phyloP scores from a whole-genome alignment of 2,329 filamentous ascomycete genomes.

The Nigrospora sphaerica region DNA sequence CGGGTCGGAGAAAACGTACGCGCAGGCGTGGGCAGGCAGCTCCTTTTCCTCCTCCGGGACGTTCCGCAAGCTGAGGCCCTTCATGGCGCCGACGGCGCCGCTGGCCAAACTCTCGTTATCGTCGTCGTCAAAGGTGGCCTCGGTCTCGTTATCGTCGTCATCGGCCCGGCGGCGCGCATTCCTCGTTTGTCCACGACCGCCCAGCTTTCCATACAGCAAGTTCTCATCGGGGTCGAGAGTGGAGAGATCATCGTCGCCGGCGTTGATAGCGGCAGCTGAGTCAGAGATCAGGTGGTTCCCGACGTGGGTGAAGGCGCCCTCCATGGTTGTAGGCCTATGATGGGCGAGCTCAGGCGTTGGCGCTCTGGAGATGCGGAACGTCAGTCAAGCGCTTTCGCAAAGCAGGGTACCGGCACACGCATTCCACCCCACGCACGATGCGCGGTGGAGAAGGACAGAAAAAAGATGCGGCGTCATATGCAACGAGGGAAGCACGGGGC shows the following conservation, averaged over 20 bases:
- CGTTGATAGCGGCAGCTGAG: slow-evolving; percentile 81
- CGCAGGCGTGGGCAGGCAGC: slow-evolving; percentile 90
- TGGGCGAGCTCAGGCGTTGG: too few relatives aligned
- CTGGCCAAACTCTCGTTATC: slow-evolving; percentile 72
- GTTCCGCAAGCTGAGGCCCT: slow-evolving; percentile 51
- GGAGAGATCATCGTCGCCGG: slow-evolving; percentile 68
- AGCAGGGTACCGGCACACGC: too few relatives aligned
- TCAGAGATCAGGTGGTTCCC: slow-evolving; percentile 82
- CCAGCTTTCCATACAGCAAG: slow-evolving; percentile 66
- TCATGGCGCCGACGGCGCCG: slow-evolving; percentile 69
- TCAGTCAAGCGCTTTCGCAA: too few relatives aligned
- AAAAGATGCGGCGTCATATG: too few relatives aligned
- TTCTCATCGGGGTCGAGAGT: slow-evolving; percentile 72
- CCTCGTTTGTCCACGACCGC: slow-evolving; percentile 45
- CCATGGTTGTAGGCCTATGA: slow-evolving; percentile 46
- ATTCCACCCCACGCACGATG: too few relatives aligned
- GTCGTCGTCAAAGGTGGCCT: slow-evolving; percentile 70
- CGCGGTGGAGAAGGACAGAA: too few relatives aligned
- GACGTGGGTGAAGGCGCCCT: slow-evolving; percentile 82
- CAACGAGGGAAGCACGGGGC: too few relatives aligned
- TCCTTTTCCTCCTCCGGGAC: slow-evolving; percentile 74
- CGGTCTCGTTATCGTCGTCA: slow-evolving; percentile 85
- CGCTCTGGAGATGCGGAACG: too few relatives aligned
- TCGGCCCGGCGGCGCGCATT: slow-evolving; percentile 58
- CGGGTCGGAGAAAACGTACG: slow-evolving; percentile 50